Percentiles rank a stretch among this genome's conserved stretches.
phyloP scores from a whole-genome alignment of 1,139 yeast genomes.

The Taphrina confusa region DNA sequence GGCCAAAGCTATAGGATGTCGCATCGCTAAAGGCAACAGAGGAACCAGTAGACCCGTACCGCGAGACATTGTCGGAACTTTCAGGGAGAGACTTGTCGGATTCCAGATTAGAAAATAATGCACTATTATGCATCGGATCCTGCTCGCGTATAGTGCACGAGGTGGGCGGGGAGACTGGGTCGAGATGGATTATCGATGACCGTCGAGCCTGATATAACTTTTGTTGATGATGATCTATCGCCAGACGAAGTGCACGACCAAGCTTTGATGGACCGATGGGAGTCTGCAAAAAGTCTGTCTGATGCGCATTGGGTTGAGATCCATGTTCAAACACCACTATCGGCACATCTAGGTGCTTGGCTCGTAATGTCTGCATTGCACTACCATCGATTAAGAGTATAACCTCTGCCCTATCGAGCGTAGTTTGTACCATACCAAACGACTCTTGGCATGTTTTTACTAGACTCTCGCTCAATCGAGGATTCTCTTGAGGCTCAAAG shows the following conservation, averaged over 20 bases:
- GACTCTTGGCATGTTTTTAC: constrained; percentile 2
- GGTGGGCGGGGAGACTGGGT: constrained; percentile 16
- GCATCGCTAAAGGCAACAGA: neutral
- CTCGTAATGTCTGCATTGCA: neutral
- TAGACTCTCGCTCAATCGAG: neutral
- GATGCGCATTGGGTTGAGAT: neutral
- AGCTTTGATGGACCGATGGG: constrained; percentile 23
- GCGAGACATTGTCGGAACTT: neutral
- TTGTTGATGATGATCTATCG: constrained; percentile 5
- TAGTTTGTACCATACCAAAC: constrained; percentile 6
- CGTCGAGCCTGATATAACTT: constrained; percentile 9
- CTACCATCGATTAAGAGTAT: neutral
- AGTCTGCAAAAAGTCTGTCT: neutral
- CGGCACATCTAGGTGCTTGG: constrained; percentile 1
- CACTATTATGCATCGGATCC: neutral
- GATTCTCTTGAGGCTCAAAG: neutral
- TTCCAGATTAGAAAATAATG: neutral
- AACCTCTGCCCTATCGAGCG: neutral
- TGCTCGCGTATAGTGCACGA: neutral
- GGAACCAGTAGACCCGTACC: neutral
- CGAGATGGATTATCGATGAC: constrained; percentile 13
- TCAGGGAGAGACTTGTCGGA: neutral
- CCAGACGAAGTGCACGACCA: constrained; percentile 19
- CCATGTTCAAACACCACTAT: constrained; percentile 10
- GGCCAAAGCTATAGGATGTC: neutral